Evolutionary conservation across 495 filamentous ascomycete genomes (phyloP).

Genomic region (Glonium stellatum): DNA sequence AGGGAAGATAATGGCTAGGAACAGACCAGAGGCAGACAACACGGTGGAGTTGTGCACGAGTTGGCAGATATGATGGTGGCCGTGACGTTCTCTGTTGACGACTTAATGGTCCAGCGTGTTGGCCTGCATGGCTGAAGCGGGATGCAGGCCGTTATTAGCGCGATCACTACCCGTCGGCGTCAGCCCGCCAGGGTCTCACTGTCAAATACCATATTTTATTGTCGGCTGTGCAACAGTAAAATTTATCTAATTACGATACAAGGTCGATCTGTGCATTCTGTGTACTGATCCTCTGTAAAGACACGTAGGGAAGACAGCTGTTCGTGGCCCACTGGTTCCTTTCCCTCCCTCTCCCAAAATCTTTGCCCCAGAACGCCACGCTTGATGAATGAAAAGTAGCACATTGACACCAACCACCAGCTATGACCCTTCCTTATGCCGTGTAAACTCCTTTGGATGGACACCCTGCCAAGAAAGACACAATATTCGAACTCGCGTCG

Average conservation of each 20-base stretch:
- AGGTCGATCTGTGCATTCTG: not conserved
- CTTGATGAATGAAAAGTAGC: constrained; percentile 1
- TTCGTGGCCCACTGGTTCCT: too few relatives aligned
- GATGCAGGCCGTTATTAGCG: not conserved
- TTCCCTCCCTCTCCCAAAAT: not conserved
- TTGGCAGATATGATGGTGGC: not conserved
- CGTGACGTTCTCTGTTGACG: not conserved
- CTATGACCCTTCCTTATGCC: not conserved
- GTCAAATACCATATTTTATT: not conserved
- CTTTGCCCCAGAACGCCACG: not conserved
- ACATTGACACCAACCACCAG: not conserved
- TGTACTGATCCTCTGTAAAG: not conserved
- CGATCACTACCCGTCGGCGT: not conserved
- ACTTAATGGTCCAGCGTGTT: not conserved
- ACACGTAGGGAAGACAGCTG: too few relatives aligned
- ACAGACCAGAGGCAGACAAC: not conserved
- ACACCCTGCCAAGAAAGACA: too few relatives aligned
- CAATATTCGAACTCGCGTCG: too few relatives aligned
- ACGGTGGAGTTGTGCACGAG: not conserved
- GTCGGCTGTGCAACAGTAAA: not conserved
- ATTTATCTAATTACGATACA: not conserved
- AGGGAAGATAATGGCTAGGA: not conserved
- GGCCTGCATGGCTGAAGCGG: not conserved
- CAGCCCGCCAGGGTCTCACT: not conserved
- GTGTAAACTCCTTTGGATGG: not conserved